Conservation (phyloP, 257 asterid genomes). For the Handroanthus guayacan region DNA sequence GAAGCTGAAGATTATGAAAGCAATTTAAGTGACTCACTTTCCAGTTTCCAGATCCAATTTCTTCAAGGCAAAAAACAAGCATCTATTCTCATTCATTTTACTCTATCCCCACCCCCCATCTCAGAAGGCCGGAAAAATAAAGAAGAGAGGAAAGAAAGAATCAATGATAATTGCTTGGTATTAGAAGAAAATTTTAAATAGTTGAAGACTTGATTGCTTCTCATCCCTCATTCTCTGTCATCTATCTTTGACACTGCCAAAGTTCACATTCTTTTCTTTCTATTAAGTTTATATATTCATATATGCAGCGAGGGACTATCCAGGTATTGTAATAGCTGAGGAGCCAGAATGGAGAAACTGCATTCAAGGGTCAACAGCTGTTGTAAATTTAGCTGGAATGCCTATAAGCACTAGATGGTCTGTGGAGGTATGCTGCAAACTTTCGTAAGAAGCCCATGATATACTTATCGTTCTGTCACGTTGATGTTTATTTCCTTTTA, state of each 20-base stretch:
- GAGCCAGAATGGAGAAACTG: conserved; percentile 82
- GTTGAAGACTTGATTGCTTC: not conserved
- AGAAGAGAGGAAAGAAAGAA: no score
- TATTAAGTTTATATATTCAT: conserved; percentile 28
- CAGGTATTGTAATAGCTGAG: conserved; percentile 75
- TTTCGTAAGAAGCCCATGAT: not conserved
- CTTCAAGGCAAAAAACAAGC: no score
- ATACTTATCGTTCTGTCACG: not conserved
- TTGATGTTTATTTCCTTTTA: not conserved
- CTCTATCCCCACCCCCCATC: no score
- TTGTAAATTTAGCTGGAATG: conserved; percentile 93
- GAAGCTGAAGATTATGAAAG: conserved; percentile 7
- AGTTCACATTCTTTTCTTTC: conserved; percentile 27
- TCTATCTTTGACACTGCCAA: conserved; percentile 13
- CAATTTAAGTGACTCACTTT: no score
- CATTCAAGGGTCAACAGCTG: conserved; percentile 89
- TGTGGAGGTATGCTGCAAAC: conserved; percentile 60
- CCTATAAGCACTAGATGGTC: conserved; percentile 96
- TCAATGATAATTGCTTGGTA: not conserved
- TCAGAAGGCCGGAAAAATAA: no score
- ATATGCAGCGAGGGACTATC: conserved; percentile 70
- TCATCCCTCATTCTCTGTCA: not conserved
- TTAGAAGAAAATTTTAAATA: not conserved
- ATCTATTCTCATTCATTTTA: no score
- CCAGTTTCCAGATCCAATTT: no score